Percentiles rank a stretch among this genome's conserved stretches.
phyloP scores from a whole-genome alignment of 169 alveolate genomes.

The Babesia ovata region DNA sequence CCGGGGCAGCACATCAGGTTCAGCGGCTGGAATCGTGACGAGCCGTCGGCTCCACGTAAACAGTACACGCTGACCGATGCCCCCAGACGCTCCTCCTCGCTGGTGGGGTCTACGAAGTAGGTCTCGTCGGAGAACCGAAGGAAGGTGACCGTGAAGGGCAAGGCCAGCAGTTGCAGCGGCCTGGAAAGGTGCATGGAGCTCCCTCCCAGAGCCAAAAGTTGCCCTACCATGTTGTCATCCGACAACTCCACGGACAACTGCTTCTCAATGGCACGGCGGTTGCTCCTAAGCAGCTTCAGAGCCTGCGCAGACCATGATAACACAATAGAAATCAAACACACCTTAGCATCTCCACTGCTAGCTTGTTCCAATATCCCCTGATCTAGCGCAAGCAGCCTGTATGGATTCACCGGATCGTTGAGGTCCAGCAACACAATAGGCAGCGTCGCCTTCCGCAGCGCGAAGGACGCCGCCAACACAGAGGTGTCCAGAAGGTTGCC shows the following conservation, averaged over 20 bases:
- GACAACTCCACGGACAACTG: constrained; percentile 1
- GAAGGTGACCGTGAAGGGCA: constrained; percentile 63
- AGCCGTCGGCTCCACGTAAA: constrained; percentile 6
- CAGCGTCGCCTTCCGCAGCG: constrained; percentile 26
- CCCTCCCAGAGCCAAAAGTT: neutral
- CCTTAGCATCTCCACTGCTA: neutral
- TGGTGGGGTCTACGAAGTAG: constrained; percentile 57
- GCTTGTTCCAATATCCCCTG: constrained; percentile 3
- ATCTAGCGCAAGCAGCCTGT: constrained; percentile 10
- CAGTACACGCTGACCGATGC: constrained; percentile 35
- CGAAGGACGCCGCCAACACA: constrained; percentile 37
- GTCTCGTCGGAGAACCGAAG: constrained; percentile 24
- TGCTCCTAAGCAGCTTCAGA: neutral
- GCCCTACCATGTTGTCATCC: neutral
- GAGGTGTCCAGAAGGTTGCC: constrained; percentile 58
- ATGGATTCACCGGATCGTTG: neutral
- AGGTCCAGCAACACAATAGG: constrained; percentile 37
- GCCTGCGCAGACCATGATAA: neutral
- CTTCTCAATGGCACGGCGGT: neutral
- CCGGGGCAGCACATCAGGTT: constrained; percentile 47
- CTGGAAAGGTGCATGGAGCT: neutral
- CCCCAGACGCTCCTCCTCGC: constrained; percentile 58
- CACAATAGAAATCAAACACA: neutral
- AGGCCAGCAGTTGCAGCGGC: constrained; percentile 9
- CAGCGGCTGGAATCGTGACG: constrained; percentile 30